Percentiles rank a stretch among this genome's conserved stretches.
These are phyloP conservation scores for Exophiala xenobiotica DNA, from an alignment of 2,329 filamentous ascomycete genomes.

Conservation along the genomic window DNA sequence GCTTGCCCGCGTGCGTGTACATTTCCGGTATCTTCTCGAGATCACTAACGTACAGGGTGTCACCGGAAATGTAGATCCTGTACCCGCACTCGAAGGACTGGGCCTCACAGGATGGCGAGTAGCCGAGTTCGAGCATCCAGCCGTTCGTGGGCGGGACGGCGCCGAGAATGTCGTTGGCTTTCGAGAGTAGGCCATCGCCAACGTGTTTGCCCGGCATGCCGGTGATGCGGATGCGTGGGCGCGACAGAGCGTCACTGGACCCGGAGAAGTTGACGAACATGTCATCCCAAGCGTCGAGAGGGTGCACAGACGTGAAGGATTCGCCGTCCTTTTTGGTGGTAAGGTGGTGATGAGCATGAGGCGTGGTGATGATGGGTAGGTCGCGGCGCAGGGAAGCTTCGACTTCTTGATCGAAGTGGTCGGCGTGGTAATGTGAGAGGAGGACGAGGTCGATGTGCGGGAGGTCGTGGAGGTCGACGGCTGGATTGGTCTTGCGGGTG, in stretches of 20 bases:
- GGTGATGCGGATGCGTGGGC: slow-evolving; percentile 56
- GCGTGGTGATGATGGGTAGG: slow-evolving; percentile 64
- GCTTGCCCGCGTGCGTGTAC: slow-evolving; percentile 47
- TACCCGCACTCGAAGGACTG: slow-evolving; percentile 50
- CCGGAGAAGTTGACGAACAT: slow-evolving; percentile 46
- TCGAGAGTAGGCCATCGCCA: slow-evolving; percentile 44
- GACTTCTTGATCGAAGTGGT: slow-evolving; percentile 57
- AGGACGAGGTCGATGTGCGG: slow-evolving; percentile 61
- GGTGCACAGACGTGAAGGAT: slow-evolving; percentile 55
- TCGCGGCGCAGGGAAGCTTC: slow-evolving; percentile 52
- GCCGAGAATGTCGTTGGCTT: slow-evolving; percentile 48
- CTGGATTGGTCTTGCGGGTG: slow-evolving; percentile 57
- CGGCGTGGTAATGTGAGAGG: slow-evolving; percentile 64
- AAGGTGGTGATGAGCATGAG: slow-evolving; percentile 58
- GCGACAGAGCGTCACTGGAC: slow-evolving; percentile 19
- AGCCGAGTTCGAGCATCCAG: slow-evolving; percentile 65
- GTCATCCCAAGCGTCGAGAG: slow-evolving; percentile 57
- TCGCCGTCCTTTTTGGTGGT: slow-evolving; percentile 44
- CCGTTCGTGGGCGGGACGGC: slow-evolving; percentile 63
- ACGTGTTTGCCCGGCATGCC: slow-evolving; percentile 67
- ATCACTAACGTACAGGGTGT: slow-evolving; percentile 63
- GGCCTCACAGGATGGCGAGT: slow-evolving; percentile 32
- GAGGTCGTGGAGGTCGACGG: slow-evolving; percentile 59
- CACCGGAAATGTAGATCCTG: slow-evolving; percentile 65
- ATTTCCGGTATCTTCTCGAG: slow-evolving; percentile 60